These are phyloP conservation scores for Russula sp. DNA, from an alignment of 768 basidiomycete species.

Conservation along the genomic window DNA sequence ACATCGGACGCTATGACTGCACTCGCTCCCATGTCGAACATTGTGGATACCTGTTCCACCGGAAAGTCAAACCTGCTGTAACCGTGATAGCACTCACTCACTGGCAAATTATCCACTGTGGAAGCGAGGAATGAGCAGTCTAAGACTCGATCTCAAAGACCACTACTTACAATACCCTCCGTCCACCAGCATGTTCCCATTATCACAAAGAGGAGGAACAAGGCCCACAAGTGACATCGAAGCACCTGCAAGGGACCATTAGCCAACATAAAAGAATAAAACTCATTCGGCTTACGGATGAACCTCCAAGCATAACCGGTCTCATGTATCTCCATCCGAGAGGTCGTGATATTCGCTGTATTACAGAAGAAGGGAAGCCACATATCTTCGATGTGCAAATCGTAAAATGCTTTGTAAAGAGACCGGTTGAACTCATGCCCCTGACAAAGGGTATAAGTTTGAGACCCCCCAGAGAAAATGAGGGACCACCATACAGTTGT, in stretches of 20 bases:
- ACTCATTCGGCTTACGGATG: conserved; percentile 49
- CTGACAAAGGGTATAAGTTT: conserved; percentile 34
- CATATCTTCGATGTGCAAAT: conserved; percentile 94
- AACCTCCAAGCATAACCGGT: conserved; percentile 98
- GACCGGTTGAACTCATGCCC: conserved; percentile 93
- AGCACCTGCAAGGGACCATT: conserved; percentile 48
- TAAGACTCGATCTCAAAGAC: not conserved
- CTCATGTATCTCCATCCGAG: conserved; percentile 94
- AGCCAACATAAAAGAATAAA: not conserved
- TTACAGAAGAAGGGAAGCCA: conserved; percentile 99
- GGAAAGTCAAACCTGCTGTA: not conserved
- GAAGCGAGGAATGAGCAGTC: conserved; percentile 3
- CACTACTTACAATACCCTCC: conserved; percentile 73
- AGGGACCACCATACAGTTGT: conserved; percentile 52
- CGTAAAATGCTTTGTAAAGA: conserved; percentile 93
- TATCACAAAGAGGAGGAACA: conserved; percentile 89
- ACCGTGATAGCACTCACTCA: conserved; percentile 28
- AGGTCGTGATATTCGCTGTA: conserved; percentile 93
- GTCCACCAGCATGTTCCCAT: conserved; percentile 88
- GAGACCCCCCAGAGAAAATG: not conserved
- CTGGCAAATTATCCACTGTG: conserved; percentile 84
- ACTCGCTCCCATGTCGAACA: conserved; percentile 87
- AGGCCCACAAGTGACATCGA: conserved; percentile 97
- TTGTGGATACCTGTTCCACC: conserved; percentile 62
- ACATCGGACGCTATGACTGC: conserved; percentile 92